Percentiles rank a stretch among this genome's conserved stretches.
phyloP scores from a whole-genome alignment of 106 monocot genomes.

The Phalaenopsis equestris region DNA sequence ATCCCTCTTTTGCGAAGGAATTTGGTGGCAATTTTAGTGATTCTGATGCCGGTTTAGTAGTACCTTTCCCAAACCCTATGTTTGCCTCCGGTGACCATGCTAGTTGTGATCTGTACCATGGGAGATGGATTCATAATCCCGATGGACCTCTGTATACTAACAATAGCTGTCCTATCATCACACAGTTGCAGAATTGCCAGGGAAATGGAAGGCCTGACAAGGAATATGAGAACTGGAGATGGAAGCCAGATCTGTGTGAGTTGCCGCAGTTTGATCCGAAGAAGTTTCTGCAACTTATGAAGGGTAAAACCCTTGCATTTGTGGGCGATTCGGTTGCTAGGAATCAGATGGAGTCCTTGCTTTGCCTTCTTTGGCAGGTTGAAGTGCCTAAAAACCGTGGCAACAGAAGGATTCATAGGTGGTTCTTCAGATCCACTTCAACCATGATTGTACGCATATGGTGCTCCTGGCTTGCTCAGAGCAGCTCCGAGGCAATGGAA shows the following conservation, averaged over 20 bases:
- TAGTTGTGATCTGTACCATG: slow-evolving; percentile 57
- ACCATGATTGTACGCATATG: slow-evolving; percentile 60
- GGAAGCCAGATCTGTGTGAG: slow-evolving; percentile 69
- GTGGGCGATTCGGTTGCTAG: slow-evolving; percentile 77
- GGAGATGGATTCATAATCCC: slow-evolving; percentile 60
- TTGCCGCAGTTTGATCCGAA: slow-evolving; percentile 65
- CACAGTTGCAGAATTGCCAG: slow-evolving; percentile 81
- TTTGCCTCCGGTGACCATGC: no score
- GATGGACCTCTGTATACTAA: slow-evolving; percentile 64
- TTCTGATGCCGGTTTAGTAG: background rate
- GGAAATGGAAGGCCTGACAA: slow-evolving; percentile 86
- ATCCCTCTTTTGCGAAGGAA: background rate
- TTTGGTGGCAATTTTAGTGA: background rate
- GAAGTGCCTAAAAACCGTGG: slow-evolving; percentile 59
- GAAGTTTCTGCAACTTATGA: slow-evolving; percentile 72
- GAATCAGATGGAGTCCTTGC: slow-evolving; percentile 80
- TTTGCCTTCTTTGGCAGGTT: slow-evolving; percentile 82
- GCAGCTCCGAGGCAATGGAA: slow-evolving; percentile 17
- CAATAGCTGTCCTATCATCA: slow-evolving; percentile 68
- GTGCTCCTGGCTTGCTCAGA: slow-evolving; percentile 74
- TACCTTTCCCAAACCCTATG: no score
- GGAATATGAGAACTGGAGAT: slow-evolving; percentile 83
- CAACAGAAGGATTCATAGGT: slow-evolving; percentile 36
- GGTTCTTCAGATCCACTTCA: slow-evolving; percentile 56
- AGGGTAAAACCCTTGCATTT: slow-evolving; percentile 74